These are phyloP conservation scores for Wickerhamomyces chambardii DNA, from an alignment of 805 yeast species.

Conservation along the genomic window DNA sequence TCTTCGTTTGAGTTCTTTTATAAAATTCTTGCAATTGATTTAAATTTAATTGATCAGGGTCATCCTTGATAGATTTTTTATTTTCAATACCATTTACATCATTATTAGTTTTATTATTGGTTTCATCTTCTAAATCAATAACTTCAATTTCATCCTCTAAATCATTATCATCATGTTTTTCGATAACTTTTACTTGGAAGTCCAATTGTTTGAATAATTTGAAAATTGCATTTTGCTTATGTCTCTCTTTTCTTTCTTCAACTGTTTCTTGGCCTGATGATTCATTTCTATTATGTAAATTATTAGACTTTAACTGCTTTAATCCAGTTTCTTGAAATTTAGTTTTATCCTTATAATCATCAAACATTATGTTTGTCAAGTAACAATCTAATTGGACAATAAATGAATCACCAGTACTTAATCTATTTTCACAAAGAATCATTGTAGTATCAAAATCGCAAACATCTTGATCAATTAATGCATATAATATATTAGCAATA, in stretches of 20 bases:
- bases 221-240: conserved; percentile 46
- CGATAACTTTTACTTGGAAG: conserved; percentile 12
- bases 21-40: conserved; percentile 76
- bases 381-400: conserved; percentile 61
- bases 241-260: conserved; percentile 40
- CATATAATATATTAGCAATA: conserved; percentile 54
- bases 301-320: conserved; percentile 6
- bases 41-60: conserved; percentile 37
- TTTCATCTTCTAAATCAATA: conserved; percentile 26
- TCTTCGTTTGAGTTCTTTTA: conserved; percentile 57
- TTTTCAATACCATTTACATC: no score
- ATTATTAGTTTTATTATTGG: conserved; percentile 3
- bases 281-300: conserved; percentile 5
- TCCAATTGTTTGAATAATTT: conserved; percentile 44
- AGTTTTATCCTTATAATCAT: conserved; percentile 6
- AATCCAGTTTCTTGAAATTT: conserved; percentile 14
- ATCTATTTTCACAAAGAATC: conserved; percentile 44
- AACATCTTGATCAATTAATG: conserved; percentile 47
- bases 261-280: conserved; percentile 38
- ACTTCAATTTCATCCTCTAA: conserved; percentile 17
- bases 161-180: conserved; percentile 7
- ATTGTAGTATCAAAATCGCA: conserved; percentile 49
- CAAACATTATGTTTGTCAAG: conserved; percentile 29
- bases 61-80: conserved; percentile 15
- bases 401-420: conserved; percentile 73